A percentile compares a stretch with the other conserved stretches of the same genome.
Conservation (phyloP, 2,329 filamentous ascomycete species). For the Colletotrichum plurivorum region DNA sequence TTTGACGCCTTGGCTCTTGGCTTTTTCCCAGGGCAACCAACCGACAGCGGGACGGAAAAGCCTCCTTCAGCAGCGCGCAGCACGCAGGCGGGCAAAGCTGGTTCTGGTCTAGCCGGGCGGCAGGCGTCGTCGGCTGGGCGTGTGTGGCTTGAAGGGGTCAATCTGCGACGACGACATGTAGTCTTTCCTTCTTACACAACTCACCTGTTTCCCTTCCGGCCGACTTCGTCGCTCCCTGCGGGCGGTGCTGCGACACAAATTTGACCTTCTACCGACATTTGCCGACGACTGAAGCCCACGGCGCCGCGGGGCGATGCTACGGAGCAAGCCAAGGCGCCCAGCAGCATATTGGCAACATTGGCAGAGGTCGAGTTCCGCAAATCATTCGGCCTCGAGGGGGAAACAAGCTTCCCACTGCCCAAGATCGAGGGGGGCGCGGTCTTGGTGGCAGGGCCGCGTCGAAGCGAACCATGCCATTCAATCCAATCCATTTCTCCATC, state of each 20-base stretch:
- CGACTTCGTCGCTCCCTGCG: constrained; percentile 11
- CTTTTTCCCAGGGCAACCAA: constrained; percentile 36
- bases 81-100: not conserved
- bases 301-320: not conserved
- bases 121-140: constrained; percentile 23
- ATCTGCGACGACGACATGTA: constrained; percentile 19
- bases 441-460: too few relatives aligned
- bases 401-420: constrained; percentile 11
- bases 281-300: too few relatives aligned
- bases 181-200: constrained; percentile 21
- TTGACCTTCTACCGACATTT: too few relatives aligned
- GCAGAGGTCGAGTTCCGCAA: constrained; percentile 16
- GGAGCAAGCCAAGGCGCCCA: constrained; percentile 19
- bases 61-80: not conserved
- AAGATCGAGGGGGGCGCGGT: too few relatives aligned
- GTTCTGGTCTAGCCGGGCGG: constrained; percentile 19
- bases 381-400: constrained; percentile 9
- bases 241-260: not conserved
- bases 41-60: constrained; percentile 1
- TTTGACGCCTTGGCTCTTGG: constrained; percentile 24
- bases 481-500: too few relatives aligned
- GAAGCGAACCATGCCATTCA: too few relatives aligned
- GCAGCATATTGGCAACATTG: constrained; percentile 23
- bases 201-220: not conserved
- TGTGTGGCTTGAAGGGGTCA: constrained; percentile 30